phyloP scores from a whole-genome alignment of 768 basidiomycete species.

The Postia placenta region DNA sequence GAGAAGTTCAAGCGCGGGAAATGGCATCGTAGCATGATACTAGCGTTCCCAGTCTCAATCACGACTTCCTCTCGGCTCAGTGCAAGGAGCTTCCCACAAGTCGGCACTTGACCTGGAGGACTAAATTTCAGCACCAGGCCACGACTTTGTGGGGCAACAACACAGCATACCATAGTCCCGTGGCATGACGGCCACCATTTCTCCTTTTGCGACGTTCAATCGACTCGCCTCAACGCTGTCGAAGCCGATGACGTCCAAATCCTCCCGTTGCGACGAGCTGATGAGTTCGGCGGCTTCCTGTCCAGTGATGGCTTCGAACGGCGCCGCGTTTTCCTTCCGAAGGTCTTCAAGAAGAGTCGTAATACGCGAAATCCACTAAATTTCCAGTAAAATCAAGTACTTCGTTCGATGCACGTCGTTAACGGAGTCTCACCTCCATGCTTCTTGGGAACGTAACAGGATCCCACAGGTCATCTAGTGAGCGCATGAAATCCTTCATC shows the following conservation, averaged over 20 bases:
- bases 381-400: neutral
- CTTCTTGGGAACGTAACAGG: slow-evolving; percentile 31
- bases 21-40: slow-evolving; percentile 37
- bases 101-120: slow-evolving; percentile 31
- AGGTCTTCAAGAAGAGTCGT: slow-evolving; percentile 29
- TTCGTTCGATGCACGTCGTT: neutral
- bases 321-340: slow-evolving; percentile 20
- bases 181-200: slow-evolving; percentile 37
- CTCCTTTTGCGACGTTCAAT: slow-evolving; percentile 33
- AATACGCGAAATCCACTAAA: slow-evolving; percentile 44
- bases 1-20: slow-evolving; percentile 39
- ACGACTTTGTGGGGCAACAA: neutral
- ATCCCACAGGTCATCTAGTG: slow-evolving; percentile 35
- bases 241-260: slow-evolving; percentile 38
- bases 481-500: slow-evolving; percentile 21
- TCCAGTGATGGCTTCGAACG: slow-evolving; percentile 28
- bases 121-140: neutral
- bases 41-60: slow-evolving; percentile 38
- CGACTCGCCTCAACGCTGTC: slow-evolving; percentile 37
- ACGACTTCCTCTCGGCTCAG: slow-evolving; percentile 44
- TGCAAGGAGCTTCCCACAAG: slow-evolving; percentile 43
- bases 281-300: slow-evolving; percentile 39
- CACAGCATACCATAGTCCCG: slow-evolving; percentile 39
- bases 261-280: slow-evolving; percentile 29
- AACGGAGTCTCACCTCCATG: slow-evolving; percentile 29